A percentile compares a stretch with the other conserved stretches of the same genome.
Evolutionary conservation across 495 filamentous ascomycete genomes (phyloP).

Genomic region (Penicillium cinerascens): DNA sequence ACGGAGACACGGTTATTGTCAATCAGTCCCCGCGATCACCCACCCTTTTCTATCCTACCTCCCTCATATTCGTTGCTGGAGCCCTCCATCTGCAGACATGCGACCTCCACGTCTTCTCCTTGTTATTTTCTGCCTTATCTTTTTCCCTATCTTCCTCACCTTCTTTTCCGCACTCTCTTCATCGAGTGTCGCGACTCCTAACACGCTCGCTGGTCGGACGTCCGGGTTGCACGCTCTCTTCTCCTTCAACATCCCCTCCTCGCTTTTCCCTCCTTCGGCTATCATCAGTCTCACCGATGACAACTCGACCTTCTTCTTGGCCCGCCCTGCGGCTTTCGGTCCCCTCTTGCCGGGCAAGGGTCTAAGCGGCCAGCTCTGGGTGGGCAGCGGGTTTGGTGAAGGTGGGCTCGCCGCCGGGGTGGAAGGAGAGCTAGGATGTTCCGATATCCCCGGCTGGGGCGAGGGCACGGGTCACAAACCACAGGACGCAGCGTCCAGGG

Average conservation of each 20-base stretch:
- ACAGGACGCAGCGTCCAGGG: constrained; percentile 21
- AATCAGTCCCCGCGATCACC: constrained; percentile 11
- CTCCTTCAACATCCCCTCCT: constrained; percentile 63
- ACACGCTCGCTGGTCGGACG: constrained; percentile 37
- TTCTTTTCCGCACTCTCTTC: constrained; percentile 48
- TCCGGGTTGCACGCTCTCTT: constrained; percentile 53
- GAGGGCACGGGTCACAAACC: constrained; percentile 44
- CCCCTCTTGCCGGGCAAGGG: constrained; percentile 71
- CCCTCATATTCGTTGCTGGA: neutral
- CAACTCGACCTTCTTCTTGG: constrained; percentile 94
- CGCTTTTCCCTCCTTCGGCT: constrained; percentile 89
- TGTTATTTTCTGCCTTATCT: constrained; percentile 52
- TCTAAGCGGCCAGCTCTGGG: constrained; percentile 81
- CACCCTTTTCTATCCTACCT: neutral
- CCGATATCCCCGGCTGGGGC: constrained; percentile 92
- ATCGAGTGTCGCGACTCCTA: constrained; percentile 37
- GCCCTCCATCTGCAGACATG: constrained; percentile 39
- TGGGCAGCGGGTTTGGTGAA: constrained; percentile 85
- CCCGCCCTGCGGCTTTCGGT: constrained; percentile 90
- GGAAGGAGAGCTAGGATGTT: constrained; percentile 93
- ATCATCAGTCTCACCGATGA: constrained; percentile 96
- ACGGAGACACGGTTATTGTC: constrained; percentile 15
- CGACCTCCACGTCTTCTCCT: constrained; percentile 53
- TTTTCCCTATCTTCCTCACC: constrained; percentile 50
- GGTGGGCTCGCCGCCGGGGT: constrained; percentile 52